Evolutionary conservation across 208 protist species (phyloP).

Genomic region (Porcisia hertigi): DNA sequence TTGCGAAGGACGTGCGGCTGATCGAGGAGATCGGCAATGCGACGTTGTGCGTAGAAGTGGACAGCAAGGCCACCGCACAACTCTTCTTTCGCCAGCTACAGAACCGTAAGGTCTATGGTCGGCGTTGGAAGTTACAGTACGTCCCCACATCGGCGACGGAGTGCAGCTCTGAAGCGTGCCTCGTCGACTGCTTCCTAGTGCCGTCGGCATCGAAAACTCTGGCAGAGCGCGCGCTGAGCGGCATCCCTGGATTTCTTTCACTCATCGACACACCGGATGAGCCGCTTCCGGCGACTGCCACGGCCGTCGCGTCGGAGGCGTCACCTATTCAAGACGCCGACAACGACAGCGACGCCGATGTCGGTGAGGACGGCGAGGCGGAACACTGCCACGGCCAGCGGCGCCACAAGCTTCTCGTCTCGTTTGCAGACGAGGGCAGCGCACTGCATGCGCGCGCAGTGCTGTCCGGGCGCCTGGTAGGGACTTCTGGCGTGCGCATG

Average conservation of each 20-base stretch:
- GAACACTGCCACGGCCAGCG: conserved; percentile 5
- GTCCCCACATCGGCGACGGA: conserved; percentile 38
- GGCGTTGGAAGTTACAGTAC: conserved; percentile 80
- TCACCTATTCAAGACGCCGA: conserved; percentile 32
- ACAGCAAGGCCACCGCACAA: conserved; percentile 52
- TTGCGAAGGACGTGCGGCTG: conserved; percentile 38
- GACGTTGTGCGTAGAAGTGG: conserved; percentile 70
- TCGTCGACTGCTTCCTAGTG: conserved; percentile 66
- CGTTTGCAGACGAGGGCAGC: conserved; percentile 84
- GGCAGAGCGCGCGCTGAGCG: conserved; percentile 58
- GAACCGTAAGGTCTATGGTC: conserved; percentile 64
- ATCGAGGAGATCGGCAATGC: conserved; percentile 77
- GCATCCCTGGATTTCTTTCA: conserved; percentile 70
- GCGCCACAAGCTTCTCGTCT: conserved; percentile 40
- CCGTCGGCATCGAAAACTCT: conserved; percentile 47
- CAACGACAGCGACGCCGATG: conserved; percentile 27
- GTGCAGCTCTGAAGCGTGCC: conserved; percentile 55
- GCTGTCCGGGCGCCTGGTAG: conserved; percentile 77
- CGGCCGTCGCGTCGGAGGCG: conserved; percentile 3
- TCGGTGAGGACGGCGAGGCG: conserved; percentile 9
- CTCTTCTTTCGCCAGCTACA: conserved; percentile 66
- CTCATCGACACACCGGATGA: conserved; percentile 42
- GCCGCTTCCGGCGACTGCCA: conserved; percentile 8
- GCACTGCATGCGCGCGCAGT: conserved; percentile 81
- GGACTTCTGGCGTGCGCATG: conserved; percentile 73